phyloP scores from a whole-genome alignment of 805 yeast species.

The Monosporozyma siamensis region DNA sequence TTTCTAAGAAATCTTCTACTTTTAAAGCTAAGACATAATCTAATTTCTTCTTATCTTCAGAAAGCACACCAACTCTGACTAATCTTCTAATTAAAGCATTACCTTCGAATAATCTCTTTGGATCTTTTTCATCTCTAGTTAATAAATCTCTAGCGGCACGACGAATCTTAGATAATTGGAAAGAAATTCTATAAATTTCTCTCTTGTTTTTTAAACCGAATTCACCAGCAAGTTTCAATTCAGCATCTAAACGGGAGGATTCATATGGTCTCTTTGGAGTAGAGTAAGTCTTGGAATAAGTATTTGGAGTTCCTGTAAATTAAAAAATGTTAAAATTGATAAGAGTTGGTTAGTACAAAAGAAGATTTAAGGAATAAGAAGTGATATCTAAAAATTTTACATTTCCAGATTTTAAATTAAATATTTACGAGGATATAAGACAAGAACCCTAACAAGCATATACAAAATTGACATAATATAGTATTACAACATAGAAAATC shows the following conservation, averaged over 20 bases:
- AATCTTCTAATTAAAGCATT: conserved; percentile 99
- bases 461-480: background rate
- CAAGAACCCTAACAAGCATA: background rate
- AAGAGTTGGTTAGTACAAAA: background rate
- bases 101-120: conserved; percentile 99
- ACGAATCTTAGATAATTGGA: conserved; percentile 98
- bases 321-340: conserved; percentile 6
- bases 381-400: no score
- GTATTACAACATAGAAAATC: no score
- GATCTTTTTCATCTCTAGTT: conserved; percentile 99
- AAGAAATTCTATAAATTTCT: conserved; percentile 99
- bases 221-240: conserved; percentile 99
- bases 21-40: conserved; percentile 98
- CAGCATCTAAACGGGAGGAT: conserved; percentile 98
- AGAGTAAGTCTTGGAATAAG: conserved; percentile 98
- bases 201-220: conserved; percentile 99
- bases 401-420: no score
- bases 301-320: conserved; percentile 87
- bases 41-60: conserved; percentile 99
- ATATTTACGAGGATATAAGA: conserved; percentile 1
- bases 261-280: conserved; percentile 99
- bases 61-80: conserved; percentile 96
- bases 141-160: conserved; percentile 99
- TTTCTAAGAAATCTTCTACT: conserved; percentile 98
- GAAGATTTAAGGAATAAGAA: background rate